A percentile compares a stretch with the other conserved stretches of the same genome.
phyloP scores from a whole-genome alignment of 768 basidiomycete species.

The Boletus reticulatus region DNA sequence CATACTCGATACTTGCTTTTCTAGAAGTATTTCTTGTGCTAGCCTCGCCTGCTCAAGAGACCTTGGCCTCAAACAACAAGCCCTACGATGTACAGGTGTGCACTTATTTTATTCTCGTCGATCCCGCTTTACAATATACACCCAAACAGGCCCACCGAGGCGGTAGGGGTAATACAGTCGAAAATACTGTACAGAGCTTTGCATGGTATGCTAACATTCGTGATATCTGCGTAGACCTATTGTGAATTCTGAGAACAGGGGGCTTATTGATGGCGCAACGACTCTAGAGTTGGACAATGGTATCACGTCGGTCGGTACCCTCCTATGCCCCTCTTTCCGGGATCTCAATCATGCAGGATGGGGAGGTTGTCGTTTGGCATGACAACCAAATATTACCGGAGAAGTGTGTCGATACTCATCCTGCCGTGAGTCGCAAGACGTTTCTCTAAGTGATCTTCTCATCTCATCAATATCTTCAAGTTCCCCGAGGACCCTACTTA shows the following conservation, averaged over 20 bases:
- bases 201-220: constrained; percentile 52
- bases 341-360: constrained; percentile 49
- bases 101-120: neutral
- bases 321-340: neutral
- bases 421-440: constrained; percentile 45
- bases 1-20: constrained; percentile 7
- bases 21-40: constrained; percentile 10
- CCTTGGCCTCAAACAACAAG: constrained; percentile 20
- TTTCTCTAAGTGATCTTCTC: neutral
- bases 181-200: constrained; percentile 72
- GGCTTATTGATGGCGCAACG: constrained; percentile 69
- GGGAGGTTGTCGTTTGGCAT: constrained; percentile 77
- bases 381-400: constrained; percentile 60
- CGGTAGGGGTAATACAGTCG: constrained; percentile 70
- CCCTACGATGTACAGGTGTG: constrained; percentile 54
- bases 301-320: constrained; percentile 55
- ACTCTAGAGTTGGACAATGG: constrained; percentile 81
- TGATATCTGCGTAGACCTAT: constrained; percentile 8
- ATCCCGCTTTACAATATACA: constrained; percentile 1
- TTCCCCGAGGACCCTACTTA: constrained; percentile 55
- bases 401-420: constrained; percentile 70
- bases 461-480: constrained; percentile 33
- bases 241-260: constrained; percentile 42
- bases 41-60: constrained; percentile 30
- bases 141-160: constrained; percentile 65